Evolutionary conservation across 2,329 filamentous ascomycete genomes (phyloP).

Genomic region (Tolypocladium pustulatum): DNA sequence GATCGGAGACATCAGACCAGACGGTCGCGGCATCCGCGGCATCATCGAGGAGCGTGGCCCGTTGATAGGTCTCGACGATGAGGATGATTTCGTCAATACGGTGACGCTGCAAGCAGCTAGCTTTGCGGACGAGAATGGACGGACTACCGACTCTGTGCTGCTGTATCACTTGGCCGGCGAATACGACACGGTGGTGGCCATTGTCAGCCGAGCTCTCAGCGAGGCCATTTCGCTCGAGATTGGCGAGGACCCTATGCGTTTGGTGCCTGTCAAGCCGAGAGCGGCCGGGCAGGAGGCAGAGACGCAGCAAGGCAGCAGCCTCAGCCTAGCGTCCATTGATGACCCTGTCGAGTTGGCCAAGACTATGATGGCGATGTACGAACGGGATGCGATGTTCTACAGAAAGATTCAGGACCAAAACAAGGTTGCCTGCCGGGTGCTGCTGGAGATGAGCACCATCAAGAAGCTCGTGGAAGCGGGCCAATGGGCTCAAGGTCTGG

Average conservation of each 20-base stretch:
- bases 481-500: conserved; percentile 47
- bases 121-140: conserved; percentile 87
- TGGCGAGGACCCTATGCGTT: conserved; percentile 66
- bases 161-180: conserved; percentile 92
- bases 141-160: conserved; percentile 86
- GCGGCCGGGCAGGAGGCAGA: conserved; percentile 28
- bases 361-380: conserved; percentile 55
- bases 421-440: conserved; percentile 42
- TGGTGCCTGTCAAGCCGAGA: conserved; percentile 72
- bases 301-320: conserved; percentile 37
- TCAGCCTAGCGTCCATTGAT: conserved; percentile 50
- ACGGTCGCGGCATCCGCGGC: conserved; percentile 77
- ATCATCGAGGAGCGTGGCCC: conserved; percentile 76
- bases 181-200: conserved; percentile 85
- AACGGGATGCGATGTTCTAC: conserved; percentile 50
- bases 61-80: conserved; percentile 69
- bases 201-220: conserved; percentile 82
- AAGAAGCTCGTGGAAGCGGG: conserved; percentile 43
- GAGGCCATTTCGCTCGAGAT: conserved; percentile 82
- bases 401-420: conserved; percentile 46
- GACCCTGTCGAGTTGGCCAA: conserved; percentile 49
- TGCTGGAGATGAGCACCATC: conserved; percentile 52
- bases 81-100: conserved; percentile 79
- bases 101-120: conserved; percentile 88
- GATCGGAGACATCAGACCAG: conserved; percentile 79